Conservation (phyloP, 2,329 filamentous ascomycete species). For the Exophiala aquamarina region DNA sequence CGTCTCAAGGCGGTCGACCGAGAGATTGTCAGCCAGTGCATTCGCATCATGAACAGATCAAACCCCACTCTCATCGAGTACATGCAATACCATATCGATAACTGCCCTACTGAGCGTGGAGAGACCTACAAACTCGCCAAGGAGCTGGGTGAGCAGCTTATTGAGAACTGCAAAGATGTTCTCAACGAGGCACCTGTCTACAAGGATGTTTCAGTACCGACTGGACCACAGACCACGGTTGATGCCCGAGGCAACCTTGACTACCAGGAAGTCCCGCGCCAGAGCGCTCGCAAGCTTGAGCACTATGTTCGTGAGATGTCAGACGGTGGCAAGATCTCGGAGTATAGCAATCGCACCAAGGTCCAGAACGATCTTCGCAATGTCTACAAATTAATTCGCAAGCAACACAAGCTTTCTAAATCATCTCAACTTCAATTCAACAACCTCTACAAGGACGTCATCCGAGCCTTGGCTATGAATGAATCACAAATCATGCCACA, state of each 20-base stretch:
- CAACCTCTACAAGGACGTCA: constrained; percentile 87
- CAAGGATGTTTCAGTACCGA: constrained; percentile 93
- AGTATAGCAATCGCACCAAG: constrained; percentile 97
- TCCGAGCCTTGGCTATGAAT: constrained; percentile 95
- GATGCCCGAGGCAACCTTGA: constrained; percentile 89
- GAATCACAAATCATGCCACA: constrained; percentile 94
- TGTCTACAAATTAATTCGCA: constrained; percentile 97
- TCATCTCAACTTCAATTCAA: constrained; percentile 96
- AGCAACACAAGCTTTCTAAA: constrained; percentile 97
- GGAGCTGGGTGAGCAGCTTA: constrained; percentile 86
- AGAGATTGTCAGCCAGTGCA: constrained; percentile 97
- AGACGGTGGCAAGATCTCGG: constrained; percentile 95
- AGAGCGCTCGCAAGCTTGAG: constrained; percentile 92
- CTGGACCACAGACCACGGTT: constrained; percentile 87
- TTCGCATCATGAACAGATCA: constrained; percentile 98
- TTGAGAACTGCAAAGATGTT: constrained; percentile 96
- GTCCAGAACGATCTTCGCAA: constrained; percentile 92
- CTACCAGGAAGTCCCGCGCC: constrained; percentile 82
- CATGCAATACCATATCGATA: constrained; percentile 99
- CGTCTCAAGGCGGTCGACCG: constrained; percentile 89
- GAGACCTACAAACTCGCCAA: constrained; percentile 99
- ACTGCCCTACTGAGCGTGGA: constrained; percentile 92
- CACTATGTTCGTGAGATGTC: constrained; percentile 99
- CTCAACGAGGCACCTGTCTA: constrained; percentile 80
- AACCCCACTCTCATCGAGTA: constrained; percentile 95